These are phyloP conservation scores for Arabidopsis lyrata DNA, from an alignment of 441 rosid genomes.

Conservation along the genomic window DNA sequence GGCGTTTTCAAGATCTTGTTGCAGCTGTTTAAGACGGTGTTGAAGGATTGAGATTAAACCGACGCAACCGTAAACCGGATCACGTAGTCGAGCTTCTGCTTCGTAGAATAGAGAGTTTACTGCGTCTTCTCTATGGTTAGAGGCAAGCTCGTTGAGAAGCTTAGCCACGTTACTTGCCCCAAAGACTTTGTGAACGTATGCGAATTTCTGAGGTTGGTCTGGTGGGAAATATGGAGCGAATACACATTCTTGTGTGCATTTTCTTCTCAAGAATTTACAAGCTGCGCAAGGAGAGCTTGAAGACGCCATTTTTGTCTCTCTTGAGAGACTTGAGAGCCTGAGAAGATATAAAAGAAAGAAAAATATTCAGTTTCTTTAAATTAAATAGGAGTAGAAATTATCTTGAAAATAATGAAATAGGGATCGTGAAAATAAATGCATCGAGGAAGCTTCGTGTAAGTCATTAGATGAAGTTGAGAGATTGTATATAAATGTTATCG, in stretches of 20 bases:
- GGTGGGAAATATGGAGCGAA: constrained; percentile 97
- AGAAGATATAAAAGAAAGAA: neutral
- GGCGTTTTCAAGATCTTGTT: constrained; percentile 60
- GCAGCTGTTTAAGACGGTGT: constrained; percentile 66
- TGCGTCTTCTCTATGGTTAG: constrained; percentile 80
- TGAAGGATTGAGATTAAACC: constrained; percentile 81
- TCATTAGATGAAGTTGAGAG: constrained; percentile 25
- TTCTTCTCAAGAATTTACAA: constrained; percentile 79
- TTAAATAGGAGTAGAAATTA: constrained; percentile 6
- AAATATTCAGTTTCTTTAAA: neutral
- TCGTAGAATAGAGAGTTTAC: constrained; percentile 89
- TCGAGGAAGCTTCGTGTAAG: constrained; percentile 36
- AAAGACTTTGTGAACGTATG: constrained; percentile 80
- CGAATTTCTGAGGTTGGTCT: constrained; percentile 82
- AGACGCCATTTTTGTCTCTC: constrained; percentile 58
- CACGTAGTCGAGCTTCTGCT: constrained; percentile 81
- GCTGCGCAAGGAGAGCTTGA: constrained; percentile 94
- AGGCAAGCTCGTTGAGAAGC: constrained; percentile 70
- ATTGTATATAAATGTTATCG: constrained; percentile 28
- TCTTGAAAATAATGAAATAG: constrained; percentile 27
- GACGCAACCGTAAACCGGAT: constrained; percentile 93
- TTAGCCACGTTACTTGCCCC: constrained; percentile 93
- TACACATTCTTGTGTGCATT: constrained; percentile 91
- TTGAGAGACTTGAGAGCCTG: constrained; percentile 9
- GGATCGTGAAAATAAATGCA: constrained; percentile 46